Evolutionary conservation across 345 rosid species (phyloP).

Genomic region (Populus ilicifolia): DNA sequence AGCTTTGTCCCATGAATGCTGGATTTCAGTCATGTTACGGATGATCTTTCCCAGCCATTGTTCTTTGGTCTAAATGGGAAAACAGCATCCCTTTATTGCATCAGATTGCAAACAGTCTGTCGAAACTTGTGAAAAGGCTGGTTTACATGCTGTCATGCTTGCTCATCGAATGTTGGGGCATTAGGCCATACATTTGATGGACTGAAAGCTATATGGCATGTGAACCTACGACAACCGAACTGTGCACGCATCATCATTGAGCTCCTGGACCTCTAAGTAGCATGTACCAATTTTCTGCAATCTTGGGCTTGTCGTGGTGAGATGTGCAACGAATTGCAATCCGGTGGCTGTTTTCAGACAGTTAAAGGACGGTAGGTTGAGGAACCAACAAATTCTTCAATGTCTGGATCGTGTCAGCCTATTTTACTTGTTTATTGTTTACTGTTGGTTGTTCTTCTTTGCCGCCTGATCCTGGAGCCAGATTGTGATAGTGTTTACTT

Average conservation of each 20-base stretch:
- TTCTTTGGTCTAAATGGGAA: background rate
- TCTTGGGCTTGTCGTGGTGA: background rate
- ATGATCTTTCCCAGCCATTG: background rate
- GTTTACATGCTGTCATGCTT: background rate
- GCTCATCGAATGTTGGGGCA: background rate
- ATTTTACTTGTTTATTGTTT: too few relatives aligned
- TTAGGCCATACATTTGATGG: background rate
- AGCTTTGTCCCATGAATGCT: background rate
- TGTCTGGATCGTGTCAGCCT: too few relatives aligned
- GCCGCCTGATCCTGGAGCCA: background rate
- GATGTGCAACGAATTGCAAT: too few relatives aligned
- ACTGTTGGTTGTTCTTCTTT: background rate
- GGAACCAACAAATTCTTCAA: too few relatives aligned
- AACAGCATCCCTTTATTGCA: too few relatives aligned
- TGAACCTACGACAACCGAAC: background rate
- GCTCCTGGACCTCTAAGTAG: background rate
- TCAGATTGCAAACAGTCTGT: too few relatives aligned
- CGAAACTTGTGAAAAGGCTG: background rate
- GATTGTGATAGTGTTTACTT: background rate
- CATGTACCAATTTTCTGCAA: background rate
- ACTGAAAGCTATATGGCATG: background rate
- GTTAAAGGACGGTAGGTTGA: too few relatives aligned
- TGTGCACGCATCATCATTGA: background rate
- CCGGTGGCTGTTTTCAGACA: too few relatives aligned
- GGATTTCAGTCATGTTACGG: background rate